Evolutionary conservation across 768 basidiomycete genomes (phyloP), one percentile per base, ranked within the genome.

Genomic region (Lactarius deliciosus): DNA sequence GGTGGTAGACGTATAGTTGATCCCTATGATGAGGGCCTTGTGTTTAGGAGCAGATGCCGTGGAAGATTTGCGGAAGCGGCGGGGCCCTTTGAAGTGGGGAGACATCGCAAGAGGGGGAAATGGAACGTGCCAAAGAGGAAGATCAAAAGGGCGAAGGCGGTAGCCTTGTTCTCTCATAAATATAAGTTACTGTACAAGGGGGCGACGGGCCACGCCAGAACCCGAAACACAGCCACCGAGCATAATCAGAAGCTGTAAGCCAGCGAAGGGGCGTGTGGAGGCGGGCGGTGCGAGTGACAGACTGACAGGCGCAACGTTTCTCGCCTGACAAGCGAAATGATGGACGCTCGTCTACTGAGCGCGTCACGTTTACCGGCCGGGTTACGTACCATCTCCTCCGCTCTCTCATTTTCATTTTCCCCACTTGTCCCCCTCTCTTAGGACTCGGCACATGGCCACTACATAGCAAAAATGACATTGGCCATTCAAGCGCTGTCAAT

Each of bases 11-110:
- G 15, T 20, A 20, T 66, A 69, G 34, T 66, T 63, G 43, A 62
- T 62, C 15, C 61, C 61, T 18, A 62, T 54, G 61, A 62, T 28
- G 32, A 62, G 43, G 22, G 61, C 61, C 50, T 30, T 62, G 34
- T 57, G 20, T 57, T 32, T 57, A n/a, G 30, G 16, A 22, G 8
- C 16, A 15, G 28, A 18, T 18, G 55, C 7, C 13, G 18, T 16
- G 16, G 56, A n/a, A n/a, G 56, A 36, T 30, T 18, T 36, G 56
- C n/a, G 16, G 9, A 30, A 36, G 30, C 30, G 56, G n/a, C 30
- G 56, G 56, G 56, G 30, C 18, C 8, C 56, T 36, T 16, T 32
- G 30, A 32, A 36, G 34, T n/a, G 56, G 16, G 28, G 54, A 1
- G n/a, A 3, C 56, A 57, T 36, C 5, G 28, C n/a, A 32, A n/a